Evolutionary conservation across 306 rosid species (phyloP), one percentile per base, ranked within the genome.

Genomic region (Sicyos edulis): DNA sequence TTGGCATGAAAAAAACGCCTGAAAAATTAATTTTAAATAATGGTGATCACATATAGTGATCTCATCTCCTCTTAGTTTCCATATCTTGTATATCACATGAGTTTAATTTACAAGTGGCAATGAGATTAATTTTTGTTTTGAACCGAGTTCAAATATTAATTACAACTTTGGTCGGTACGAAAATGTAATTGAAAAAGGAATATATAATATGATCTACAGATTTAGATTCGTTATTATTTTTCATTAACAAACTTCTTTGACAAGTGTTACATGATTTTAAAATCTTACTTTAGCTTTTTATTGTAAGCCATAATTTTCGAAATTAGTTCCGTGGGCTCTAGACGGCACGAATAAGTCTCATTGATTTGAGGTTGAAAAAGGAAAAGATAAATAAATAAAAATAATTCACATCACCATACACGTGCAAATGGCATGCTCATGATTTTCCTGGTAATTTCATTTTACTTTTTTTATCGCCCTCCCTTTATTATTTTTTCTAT

Each of bases 341-440:
- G 78, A 85, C 66, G 60, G 82, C 80, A 83, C 82, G 72, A 79
- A 22, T 5, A 22, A 11, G 37, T 21, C 37, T 2, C 42, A 13
- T 24, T 63, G 51, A 63, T 63, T 65, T 17, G 54, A 64, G 12
- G n/a, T 10, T 3, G 17, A 45, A 67, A 67, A 67, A 67, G 11
- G 5, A 22, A 42, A 49, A 45, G 1, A 62, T 34, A 34, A 40
- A 40, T 40, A 40, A 62, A 34, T 62, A 45, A 63, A 26, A 62
- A n/a, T 8, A 63, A 64, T 71, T 70, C 44, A 29, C 59, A 80
- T 86, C 88, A 81, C 79, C 78, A 72, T 74, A 81, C 85, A 72
- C 86, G 87, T 83, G 83, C 56, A 62, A 66, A 26, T 54, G 49
- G 53, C 82, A 60, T 69, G 83, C 81, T 72, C 78, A 51, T 76